A percentile compares a stretch with the other conserved stretches of the same genome.
phyloP scores from a whole-genome alignment of 1,284 basidiomycete genomes.

The Retiboletus flavoniger region DNA sequence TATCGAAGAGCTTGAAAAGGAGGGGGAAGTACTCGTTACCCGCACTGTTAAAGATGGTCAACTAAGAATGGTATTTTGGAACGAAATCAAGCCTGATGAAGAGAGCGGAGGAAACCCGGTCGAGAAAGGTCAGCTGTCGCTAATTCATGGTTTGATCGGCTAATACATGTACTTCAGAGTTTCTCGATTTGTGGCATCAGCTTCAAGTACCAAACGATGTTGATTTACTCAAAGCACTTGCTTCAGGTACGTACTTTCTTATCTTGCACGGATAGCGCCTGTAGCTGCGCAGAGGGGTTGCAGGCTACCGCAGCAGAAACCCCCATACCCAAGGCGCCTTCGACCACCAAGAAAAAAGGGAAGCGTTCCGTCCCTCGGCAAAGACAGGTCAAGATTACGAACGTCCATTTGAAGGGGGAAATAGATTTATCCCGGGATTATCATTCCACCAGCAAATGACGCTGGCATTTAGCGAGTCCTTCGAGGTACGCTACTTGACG shows the following conservation, averaged over 20 bases:
- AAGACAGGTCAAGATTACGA: conserved; percentile 79
- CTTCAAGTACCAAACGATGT: conserved; percentile 83
- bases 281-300: conserved; percentile 57
- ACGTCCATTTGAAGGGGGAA: conserved; percentile 79
- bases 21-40: conserved; percentile 84
- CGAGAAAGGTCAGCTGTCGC: conserved; percentile 67
- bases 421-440: conserved; percentile 81
- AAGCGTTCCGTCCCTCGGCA: conserved; percentile 75
- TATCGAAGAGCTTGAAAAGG: conserved; percentile 83
- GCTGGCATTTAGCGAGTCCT: neutral
- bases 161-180: conserved; percentile 55
- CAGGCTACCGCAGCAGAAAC: conserved; percentile 67
- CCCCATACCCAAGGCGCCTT: conserved; percentile 51
- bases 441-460: conserved; percentile 36
- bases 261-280: conserved; percentile 1
- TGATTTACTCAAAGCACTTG: conserved; percentile 74
- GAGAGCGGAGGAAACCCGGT: conserved; percentile 65
- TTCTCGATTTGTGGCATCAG: conserved; percentile 81
- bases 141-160: neutral
- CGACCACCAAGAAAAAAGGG: conserved; percentile 71
- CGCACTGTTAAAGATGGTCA: conserved; percentile 82
- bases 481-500: neutral
- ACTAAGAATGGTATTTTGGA: conserved; percentile 88
- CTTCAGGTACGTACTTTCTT: conserved; percentile 48
- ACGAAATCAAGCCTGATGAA: conserved; percentile 78